Base-by-base conservation (phyloP, 805 yeast genomes). In the Zygosaccharomyces gambellarensis region DNA sequence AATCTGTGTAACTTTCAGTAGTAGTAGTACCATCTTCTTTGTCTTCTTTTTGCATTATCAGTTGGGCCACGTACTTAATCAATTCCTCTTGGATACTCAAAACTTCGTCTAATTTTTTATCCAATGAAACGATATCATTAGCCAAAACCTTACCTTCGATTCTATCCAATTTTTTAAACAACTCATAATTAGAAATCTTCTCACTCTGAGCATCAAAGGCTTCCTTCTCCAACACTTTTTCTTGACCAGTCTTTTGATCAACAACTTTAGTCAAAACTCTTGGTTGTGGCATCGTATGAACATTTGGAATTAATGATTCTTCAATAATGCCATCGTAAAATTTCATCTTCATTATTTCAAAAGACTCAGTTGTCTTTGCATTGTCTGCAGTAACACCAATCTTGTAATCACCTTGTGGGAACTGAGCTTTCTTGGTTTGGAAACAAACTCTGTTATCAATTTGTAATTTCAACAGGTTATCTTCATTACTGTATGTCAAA, bases 381-480 rank as follows among this genome's bases (percentile, higher is more conserved):
- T 79, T 68, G 17, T 60, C 59, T 1, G 83, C 86, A 30, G 83
- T 70, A 4, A 79, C 67, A 50, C 89, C 89, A 42, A 85, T 50
- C 43, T 67, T 72, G 51, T 77, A 72, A 30, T 69, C 56, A 1
- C 61, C 54, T 5, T 63, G 52, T 29, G 79, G 79, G 17, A 85
- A 61, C 31, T 66, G 61, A 32, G 85, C 69, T 47, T 78, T 65
- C 50, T 79, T 76, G 0, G 90, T 82, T 64, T 81, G 81, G 65
- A 85, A 79, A 60, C 90, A 82, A 49, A 86, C 71, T 56, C 77
- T 80, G 63, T 86, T 86, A 65, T 86, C 88, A 44, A 84, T 70
- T 53, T 86, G 88, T n/a, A 85, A 74, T 55, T 83, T 82, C 54
- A 83, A 72, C 51, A 77, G 65, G 12, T 72, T 69, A 25, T 64